These are phyloP conservation scores for Leucoagaricus sp. DNA, from an alignment of 1,284 basidiomycete species.

Conservation along the genomic window DNA sequence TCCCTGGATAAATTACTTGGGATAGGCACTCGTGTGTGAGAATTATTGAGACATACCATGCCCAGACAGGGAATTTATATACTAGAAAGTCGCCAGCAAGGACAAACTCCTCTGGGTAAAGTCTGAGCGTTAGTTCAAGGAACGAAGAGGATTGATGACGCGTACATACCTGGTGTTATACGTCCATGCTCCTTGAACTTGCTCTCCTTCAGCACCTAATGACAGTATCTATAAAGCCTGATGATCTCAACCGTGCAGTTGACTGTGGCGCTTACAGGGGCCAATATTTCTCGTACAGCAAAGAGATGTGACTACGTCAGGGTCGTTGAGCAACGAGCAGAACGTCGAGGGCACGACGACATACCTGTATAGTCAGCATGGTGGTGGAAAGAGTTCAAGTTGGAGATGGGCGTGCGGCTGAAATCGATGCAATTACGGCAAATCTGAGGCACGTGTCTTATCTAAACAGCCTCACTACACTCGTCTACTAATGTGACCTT, in stretches of 20 bases:
- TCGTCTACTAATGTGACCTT: slow-evolving; percentile 10
- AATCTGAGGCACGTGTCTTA: slow-evolving; percentile 19
- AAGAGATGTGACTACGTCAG: slow-evolving; percentile 72
- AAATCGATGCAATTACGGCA: slow-evolving; percentile 20
- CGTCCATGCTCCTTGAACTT: slow-evolving; percentile 99
- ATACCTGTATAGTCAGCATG: slow-evolving; percentile 76
- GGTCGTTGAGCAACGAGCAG: not conserved
- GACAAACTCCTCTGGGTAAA: slow-evolving; percentile 86
- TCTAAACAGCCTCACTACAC: too few relatives aligned
- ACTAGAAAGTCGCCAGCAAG: slow-evolving; percentile 92
- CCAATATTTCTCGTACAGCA: slow-evolving; percentile 95
- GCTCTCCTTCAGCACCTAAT: slow-evolving; percentile 91
- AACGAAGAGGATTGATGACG: slow-evolving; percentile 13
- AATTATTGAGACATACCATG: slow-evolving; percentile 61
- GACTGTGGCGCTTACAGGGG: slow-evolving; percentile 64
- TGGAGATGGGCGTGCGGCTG: slow-evolving; percentile 1
- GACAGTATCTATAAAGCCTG: slow-evolving; percentile 32
- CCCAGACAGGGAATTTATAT: slow-evolving; percentile 97
- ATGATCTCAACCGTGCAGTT: slow-evolving; percentile 23
- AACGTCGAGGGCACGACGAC: slow-evolving; percentile 17
- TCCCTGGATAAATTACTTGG: slow-evolving; percentile 59
- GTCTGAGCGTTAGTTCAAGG: slow-evolving; percentile 19
- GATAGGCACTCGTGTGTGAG: not conserved
- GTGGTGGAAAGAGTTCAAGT: slow-evolving; percentile 13
- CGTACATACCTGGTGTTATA: slow-evolving; percentile 86